Conservation (phyloP, 495 filamentous ascomycete genomes). For the Penicillium manginii region DNA sequence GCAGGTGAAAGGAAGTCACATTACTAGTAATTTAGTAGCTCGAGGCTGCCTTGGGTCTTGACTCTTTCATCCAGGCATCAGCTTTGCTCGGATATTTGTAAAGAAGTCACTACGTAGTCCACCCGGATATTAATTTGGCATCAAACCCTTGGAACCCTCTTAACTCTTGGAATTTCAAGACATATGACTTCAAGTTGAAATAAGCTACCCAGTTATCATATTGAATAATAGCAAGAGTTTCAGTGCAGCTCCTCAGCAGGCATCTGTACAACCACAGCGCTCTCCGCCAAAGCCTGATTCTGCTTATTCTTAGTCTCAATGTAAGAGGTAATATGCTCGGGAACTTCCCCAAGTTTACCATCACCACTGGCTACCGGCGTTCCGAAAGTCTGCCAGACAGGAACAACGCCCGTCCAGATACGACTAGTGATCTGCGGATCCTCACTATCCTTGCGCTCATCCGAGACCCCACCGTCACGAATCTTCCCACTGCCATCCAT, state of each 20-base stretch:
- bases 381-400: slow-evolving; percentile 67
- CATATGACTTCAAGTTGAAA: too few species aligned
- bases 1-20: too few species aligned
- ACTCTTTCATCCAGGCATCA: too few species aligned
- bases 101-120: too few species aligned
- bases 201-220: not conserved
- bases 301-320: slow-evolving; percentile 57
- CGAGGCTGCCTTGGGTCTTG: too few species aligned
- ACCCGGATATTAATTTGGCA: too few species aligned
- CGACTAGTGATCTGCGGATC: slow-evolving; percentile 60
- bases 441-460: slow-evolving; percentile 70
- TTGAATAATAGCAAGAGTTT: slow-evolving; percentile 5
- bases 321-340: slow-evolving; percentile 65
- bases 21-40: too few species aligned
- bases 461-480: slow-evolving; percentile 66
- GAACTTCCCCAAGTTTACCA: slow-evolving; percentile 62
- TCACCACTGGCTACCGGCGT: slow-evolving; percentile 67
- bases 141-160: too few species aligned
- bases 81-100: too few species aligned
- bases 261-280: slow-evolving; percentile 40
- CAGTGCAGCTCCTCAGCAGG: slow-evolving; percentile 45
- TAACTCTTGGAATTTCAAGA: too few species aligned
- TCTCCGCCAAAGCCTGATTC: slow-evolving; percentile 55
- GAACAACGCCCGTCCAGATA: slow-evolving; percentile 87
- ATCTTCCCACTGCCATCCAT: slow-evolving; percentile 79